Base-by-base conservation (phyloP, 1,284 basidiomycete species). In the Austroboletus niveus region DNA sequence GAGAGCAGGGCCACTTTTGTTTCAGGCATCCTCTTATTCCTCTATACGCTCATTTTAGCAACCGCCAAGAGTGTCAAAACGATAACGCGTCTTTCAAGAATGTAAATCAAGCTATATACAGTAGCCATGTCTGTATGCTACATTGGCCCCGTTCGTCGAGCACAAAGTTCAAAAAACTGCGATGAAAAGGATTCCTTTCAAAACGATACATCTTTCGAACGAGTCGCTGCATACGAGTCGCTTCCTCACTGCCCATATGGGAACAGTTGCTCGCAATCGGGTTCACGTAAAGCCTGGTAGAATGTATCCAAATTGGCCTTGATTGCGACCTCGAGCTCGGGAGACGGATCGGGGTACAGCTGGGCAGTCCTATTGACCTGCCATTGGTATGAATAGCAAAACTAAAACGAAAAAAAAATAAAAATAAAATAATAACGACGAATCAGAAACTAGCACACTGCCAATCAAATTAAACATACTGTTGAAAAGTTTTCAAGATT, bases 241-340 rank as follows among this genome's bases (percentile, higher is more conserved):
- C 30, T 31, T 7, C 10, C 30, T 11, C 4, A 31, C 9, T 31
- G 44, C 3, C 61, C 59, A 7, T 10, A 63, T 1, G 63, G 64
- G 36, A 60, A 63, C n/a, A 55, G 15, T 17, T 64, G 64, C 29
- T 48, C 5, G 32, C 64, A 67, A n/a, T 5, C 42, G 9, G 53
- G 41, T 0, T 64, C 44, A 11, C n/a, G 8, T 29, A 68, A 27
- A 3, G 48, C 34, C 54, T 64, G 6, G 42, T 64, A 64, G 9
- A 66, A 56, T 12, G 61, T 62, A 15, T 15, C 24, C 34, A 68
- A 35, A 34, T 63, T 68, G 40, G 51, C 45, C 46, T 52, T 65
- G 62, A 63, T 63, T 39, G 62, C 63, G 1, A 42, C 6, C 45
- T 54, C n/a, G 11, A 63, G 64, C 8, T 67, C 52, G 3, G 55